These are phyloP conservation scores for Xylaria sp. DNA, from an alignment of 2,329 filamentous ascomycete genomes.

Conservation along the genomic window DNA sequence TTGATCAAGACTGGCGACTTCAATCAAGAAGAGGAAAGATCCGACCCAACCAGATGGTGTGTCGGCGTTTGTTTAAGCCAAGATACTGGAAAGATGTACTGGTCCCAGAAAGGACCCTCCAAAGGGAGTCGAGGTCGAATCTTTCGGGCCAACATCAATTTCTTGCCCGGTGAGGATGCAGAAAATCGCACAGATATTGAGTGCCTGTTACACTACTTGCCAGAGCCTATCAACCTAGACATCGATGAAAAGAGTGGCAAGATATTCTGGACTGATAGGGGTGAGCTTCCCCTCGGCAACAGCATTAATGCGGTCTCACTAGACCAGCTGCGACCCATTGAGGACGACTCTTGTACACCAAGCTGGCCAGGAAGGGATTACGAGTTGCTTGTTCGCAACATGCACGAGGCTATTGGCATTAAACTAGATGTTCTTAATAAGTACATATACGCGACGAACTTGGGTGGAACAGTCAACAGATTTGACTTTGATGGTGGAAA, in stretches of 20 bases:
- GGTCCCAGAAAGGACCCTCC: slow-evolving; percentile 63
- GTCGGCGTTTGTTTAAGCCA: slow-evolving; percentile 59
- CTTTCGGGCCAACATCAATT: slow-evolving; percentile 53
- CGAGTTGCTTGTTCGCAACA: slow-evolving; percentile 41
- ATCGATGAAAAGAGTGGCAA: slow-evolving; percentile 51
- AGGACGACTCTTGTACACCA: not conserved
- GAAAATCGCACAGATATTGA: slow-evolving; percentile 49
- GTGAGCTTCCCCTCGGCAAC: slow-evolving; percentile 57
- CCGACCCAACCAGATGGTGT: slow-evolving; percentile 51
- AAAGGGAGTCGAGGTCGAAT: slow-evolving; percentile 59
- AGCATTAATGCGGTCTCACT: slow-evolving; percentile 51
- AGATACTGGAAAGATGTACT: slow-evolving; percentile 55
- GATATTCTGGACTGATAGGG: slow-evolving; percentile 67
- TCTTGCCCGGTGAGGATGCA: slow-evolving; percentile 43
- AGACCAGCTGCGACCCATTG: slow-evolving; percentile 3
- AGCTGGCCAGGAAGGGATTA: slow-evolving; percentile 26
- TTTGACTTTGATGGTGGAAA: slow-evolving; percentile 42
- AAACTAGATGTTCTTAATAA: slow-evolving; percentile 46
- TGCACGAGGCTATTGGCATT: slow-evolving; percentile 55
- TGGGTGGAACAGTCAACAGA: slow-evolving; percentile 48
- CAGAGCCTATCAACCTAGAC: slow-evolving; percentile 64
- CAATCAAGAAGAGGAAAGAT: not conserved
- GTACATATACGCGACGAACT: slow-evolving; percentile 47
- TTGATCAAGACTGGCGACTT: slow-evolving; percentile 47
- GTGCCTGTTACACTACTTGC: slow-evolving; percentile 50